Evolutionary conservation across 176 grass and related monocot species (phyloP).

Genomic region (Echinochloa phyllopogon): DNA sequence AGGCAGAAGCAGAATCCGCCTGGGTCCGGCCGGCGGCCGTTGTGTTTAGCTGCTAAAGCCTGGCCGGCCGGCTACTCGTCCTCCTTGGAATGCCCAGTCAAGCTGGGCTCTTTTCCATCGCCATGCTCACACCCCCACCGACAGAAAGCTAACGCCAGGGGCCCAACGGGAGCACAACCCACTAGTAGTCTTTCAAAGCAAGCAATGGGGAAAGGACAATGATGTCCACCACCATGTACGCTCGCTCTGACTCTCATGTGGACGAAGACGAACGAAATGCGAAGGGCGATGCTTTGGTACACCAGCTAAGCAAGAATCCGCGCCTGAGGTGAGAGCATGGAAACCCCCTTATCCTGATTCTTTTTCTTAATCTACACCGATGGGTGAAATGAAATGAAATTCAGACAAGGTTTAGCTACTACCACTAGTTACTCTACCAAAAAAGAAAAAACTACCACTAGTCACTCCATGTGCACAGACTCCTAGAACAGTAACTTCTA

Average conservation of each 20-base stretch:
- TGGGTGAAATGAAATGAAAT: conserved; percentile 1
- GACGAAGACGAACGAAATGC: neutral
- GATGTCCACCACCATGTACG: conserved; percentile 41
- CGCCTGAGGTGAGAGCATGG: conserved; percentile 22
- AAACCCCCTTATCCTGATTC: conserved; percentile 19
- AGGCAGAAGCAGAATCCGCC: neutral
- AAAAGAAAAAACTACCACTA: neutral
- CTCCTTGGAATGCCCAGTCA: neutral
- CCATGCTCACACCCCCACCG: conserved; percentile 21
- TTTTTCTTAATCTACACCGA: conserved; percentile 6
- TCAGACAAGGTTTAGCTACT: neutral
- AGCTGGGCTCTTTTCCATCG: neutral
- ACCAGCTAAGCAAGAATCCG: conserved; percentile 43
- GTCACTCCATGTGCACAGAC: neutral
- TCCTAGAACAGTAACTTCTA: conserved; percentile 18
- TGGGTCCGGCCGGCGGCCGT: neutral
- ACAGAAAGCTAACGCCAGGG: conserved; percentile 18
- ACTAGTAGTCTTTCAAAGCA: conserved; percentile 23
- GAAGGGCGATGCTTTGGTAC: conserved; percentile 24
- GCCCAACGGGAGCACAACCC: neutral
- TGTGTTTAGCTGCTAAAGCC: neutral
- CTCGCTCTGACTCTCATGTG: neutral
- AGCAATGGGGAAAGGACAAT: conserved; percentile 41
- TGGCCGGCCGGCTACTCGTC: neutral
- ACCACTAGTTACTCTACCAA: neutral